phyloP scores from a whole-genome alignment of 176 grass and related monocot genomes.

The Oryza australiensis region DNA sequence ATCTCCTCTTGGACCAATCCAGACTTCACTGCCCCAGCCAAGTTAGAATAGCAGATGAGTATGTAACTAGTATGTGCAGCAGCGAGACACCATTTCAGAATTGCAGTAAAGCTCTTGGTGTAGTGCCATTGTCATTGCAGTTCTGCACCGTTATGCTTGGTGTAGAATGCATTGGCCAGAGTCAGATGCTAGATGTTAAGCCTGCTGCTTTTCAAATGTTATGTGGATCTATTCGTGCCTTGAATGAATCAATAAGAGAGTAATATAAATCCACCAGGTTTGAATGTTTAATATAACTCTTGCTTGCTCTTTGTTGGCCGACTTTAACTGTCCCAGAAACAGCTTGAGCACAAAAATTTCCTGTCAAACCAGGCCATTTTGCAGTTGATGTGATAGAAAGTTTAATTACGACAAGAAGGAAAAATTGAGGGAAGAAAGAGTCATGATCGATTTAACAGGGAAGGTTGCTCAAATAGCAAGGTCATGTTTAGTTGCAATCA shows the following conservation, averaged over 20 bases:
- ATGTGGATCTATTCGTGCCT: not conserved
- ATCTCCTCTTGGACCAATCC: not conserved
- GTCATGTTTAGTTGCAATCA: no score
- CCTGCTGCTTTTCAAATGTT: not conserved
- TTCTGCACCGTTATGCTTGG: not conserved
- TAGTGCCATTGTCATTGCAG: not conserved
- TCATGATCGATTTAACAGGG: not conserved
- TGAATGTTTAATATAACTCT: not conserved
- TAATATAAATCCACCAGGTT: not conserved
- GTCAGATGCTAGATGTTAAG: not conserved
- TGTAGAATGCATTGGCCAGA: not conserved
- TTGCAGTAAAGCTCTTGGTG: not conserved
- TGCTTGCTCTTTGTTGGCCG: not conserved
- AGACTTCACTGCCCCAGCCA: conserved; percentile 34
- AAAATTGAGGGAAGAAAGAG: not conserved
- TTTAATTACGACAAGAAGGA: not conserved
- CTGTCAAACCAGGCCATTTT: not conserved
- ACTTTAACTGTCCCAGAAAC: not conserved
- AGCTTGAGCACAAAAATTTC: not conserved
- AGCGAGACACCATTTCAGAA: not conserved
- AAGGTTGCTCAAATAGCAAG: not conserved
- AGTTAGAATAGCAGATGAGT: conserved; percentile 30
- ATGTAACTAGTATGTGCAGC: not conserved
- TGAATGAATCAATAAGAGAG: not conserved
- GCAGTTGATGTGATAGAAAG: not conserved